These are phyloP conservation scores for Flueggea neowawraea DNA, from an alignment of 441 rosid species.

Conservation along the genomic window DNA sequence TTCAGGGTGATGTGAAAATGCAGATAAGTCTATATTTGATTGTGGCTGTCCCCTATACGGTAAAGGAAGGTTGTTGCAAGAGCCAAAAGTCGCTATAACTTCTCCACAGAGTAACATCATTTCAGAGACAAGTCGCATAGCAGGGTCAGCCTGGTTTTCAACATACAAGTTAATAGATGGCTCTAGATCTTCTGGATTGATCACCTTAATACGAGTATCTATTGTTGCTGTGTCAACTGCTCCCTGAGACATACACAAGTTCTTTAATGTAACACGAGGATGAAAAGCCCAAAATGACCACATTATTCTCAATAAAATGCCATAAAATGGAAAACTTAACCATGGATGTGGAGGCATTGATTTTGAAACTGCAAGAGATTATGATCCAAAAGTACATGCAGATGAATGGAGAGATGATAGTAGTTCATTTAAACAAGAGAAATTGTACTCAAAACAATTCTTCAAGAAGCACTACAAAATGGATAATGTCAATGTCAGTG, in stretches of 20 bases:
- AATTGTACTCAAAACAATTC: too few species aligned
- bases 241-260: conserved; percentile 54
- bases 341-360: background rate
- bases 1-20: conserved; percentile 90
- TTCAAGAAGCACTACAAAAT: too few species aligned
- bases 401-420: too few species aligned
- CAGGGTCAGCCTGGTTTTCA: conserved; percentile 89
- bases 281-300: background rate
- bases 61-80: conserved; percentile 64
- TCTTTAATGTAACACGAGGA: conserved; percentile 8
- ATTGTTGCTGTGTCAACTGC: conserved; percentile 77
- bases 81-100: conserved; percentile 80
- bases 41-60: conserved; percentile 99
- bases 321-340: background rate
- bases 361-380: too few species aligned
- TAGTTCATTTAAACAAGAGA: too few species aligned
- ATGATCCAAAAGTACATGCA: too few species aligned
- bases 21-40: conserved; percentile 71
- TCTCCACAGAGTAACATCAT: conserved; percentile 99
- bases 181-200: conserved; percentile 83
- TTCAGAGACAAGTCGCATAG: conserved; percentile 95
- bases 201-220: conserved; percentile 89
- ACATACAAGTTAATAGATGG: conserved; percentile 78
- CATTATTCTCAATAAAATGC: background rate
- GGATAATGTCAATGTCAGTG: too few species aligned